A percentile compares a stretch with the other conserved stretches of the same genome.
Conservation (phyloP, 2,329 filamentous ascomycete species). For the Venturia nashicola region DNA sequence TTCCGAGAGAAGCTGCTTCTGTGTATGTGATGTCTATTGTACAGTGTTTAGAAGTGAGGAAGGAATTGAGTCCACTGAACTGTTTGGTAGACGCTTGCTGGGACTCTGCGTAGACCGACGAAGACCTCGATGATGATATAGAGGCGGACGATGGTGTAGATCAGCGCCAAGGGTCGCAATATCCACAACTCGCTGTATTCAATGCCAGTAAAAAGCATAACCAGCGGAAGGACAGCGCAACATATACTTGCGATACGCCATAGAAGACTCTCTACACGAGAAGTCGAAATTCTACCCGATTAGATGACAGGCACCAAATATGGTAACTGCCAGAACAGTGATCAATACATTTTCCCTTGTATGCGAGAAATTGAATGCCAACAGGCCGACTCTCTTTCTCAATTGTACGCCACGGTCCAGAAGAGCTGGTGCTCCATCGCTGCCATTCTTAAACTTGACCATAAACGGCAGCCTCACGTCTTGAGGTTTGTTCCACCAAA, state of each 20-base stretch:
- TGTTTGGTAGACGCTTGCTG: background rate
- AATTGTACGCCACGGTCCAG: background rate
- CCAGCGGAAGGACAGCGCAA: background rate
- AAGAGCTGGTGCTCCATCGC: background rate
- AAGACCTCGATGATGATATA: background rate
- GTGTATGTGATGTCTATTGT: background rate
- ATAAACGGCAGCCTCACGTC: constrained; percentile 12
- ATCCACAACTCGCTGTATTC: background rate
- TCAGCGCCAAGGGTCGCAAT: background rate
- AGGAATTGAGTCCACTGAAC: background rate
- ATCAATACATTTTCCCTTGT: background rate
- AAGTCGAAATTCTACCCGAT: constrained; percentile 13
- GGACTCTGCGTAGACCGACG: background rate
- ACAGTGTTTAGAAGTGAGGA: background rate
- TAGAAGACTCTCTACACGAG: constrained; percentile 8
- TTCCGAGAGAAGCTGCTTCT: background rate
- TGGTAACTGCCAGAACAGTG: background rate
- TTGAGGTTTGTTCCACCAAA: constrained; percentile 14
- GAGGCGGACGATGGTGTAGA: background rate
- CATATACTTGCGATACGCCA: constrained; percentile 13
- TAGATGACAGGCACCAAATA: constrained; percentile 10
- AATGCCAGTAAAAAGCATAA: background rate
- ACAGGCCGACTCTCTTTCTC: background rate
- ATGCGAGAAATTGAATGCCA: no score
- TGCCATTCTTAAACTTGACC: background rate